Percentiles rank a stretch among this genome's conserved stretches.
Conservation (phyloP, 2,329 filamentous ascomycete genomes). For the Hypoxylon sp. region DNA sequence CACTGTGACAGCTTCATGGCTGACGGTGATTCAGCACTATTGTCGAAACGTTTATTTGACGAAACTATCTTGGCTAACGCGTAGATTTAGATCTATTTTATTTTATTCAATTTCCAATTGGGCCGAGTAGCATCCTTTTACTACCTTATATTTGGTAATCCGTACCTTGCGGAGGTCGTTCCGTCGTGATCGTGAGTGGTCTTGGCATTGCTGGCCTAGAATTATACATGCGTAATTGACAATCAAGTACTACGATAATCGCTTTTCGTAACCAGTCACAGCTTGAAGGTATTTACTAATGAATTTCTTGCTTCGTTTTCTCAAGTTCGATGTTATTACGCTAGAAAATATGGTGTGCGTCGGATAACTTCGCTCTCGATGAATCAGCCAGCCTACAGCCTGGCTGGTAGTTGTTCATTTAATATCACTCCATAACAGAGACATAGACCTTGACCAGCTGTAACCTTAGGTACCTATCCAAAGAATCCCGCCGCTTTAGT, state of each 20-base stretch:
- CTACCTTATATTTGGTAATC: background rate
- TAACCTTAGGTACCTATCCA: too few species aligned
- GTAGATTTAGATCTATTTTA: background rate
- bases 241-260: background rate
- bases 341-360: background rate
- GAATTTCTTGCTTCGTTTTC: background rate
- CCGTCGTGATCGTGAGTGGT: background rate
- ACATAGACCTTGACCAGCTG: background rate
- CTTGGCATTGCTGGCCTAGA: background rate
- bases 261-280: background rate
- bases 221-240: background rate
- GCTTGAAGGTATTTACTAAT: background rate
- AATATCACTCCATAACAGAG: too few species aligned
- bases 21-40: conserved; percentile 31
- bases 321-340: background rate
- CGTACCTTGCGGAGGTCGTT: background rate
- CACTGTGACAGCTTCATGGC: conserved; percentile 20
- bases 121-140: background rate
- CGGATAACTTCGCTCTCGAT: background rate
- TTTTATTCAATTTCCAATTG: background rate
- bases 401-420: background rate
- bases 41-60: conserved; percentile 30
- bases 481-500: background rate
- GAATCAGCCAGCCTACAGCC: background rate
- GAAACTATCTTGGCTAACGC: conserved; percentile 1